phyloP scores from a whole-genome alignment of 2,329 filamentous ascomycete species.

The Colletotrichum tabaci region DNA sequence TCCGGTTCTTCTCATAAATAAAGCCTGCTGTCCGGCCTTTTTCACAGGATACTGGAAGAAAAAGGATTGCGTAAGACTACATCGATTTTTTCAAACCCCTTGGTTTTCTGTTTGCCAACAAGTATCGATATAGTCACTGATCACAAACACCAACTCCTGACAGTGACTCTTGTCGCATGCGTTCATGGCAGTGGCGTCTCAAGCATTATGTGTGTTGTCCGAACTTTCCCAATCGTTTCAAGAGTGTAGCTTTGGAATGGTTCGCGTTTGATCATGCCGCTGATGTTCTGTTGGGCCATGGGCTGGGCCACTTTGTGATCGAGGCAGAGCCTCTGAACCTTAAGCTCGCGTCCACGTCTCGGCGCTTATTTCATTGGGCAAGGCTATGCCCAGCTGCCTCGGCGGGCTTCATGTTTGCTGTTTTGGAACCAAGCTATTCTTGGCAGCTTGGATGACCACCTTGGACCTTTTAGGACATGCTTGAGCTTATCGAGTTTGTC shows the following conservation, averaged over 20 bases:
- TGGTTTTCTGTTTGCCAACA: too few species aligned
- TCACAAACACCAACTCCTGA: background rate
- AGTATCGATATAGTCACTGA: too few species aligned
- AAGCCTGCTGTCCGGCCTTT: too few species aligned
- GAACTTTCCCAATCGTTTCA: constrained; percentile 19
- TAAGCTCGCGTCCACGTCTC: background rate
- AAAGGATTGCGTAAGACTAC: too few species aligned
- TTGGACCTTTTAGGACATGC: too few species aligned
- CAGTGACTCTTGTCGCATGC: background rate
- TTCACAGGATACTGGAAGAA: too few species aligned
- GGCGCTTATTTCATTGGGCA: background rate
- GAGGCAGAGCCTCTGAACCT: background rate
- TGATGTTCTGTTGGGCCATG: background rate
- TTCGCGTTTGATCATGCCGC: constrained; percentile 1
- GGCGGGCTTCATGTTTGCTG: background rate
- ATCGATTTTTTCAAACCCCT: too few species aligned
- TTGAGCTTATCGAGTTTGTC: too few species aligned
- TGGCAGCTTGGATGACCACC: too few species aligned
- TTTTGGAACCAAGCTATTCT: too few species aligned
- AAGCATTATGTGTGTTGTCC: constrained; percentile 3
- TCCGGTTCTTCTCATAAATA: too few species aligned
- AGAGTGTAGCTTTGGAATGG: constrained; percentile 5
- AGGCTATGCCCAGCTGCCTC: background rate
- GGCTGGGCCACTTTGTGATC: background rate
- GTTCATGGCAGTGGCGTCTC: background rate